phyloP scores from a whole-genome alignment of 2,329 filamentous ascomycete genomes.

The Nothophoma quercina region DNA sequence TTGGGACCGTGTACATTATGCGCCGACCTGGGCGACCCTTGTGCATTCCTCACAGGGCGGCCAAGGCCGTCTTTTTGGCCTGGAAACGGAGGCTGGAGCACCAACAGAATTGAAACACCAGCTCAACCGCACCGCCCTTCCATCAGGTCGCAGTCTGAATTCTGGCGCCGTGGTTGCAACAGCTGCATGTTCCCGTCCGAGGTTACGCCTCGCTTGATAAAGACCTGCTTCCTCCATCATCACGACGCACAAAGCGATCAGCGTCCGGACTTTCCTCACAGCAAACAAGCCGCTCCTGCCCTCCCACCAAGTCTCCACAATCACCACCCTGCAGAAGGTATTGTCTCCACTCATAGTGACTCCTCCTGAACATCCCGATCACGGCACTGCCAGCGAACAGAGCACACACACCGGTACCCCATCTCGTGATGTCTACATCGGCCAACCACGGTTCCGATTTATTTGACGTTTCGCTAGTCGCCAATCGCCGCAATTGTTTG shows the following conservation, averaged over 20 bases:
- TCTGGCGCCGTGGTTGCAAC: conserved; percentile 2
- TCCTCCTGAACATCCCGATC: conserved; percentile 2
- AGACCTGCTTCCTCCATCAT: conserved; percentile 5
- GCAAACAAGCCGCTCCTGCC: neutral
- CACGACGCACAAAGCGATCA: conserved; percentile 9
- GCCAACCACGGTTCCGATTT: conserved; percentile 5
- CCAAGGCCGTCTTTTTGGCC: conserved; percentile 4
- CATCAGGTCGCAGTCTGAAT: neutral
- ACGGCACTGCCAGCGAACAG: conserved; percentile 7
- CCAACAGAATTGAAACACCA: conserved; percentile 12
- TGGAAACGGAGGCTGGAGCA: conserved; percentile 6
- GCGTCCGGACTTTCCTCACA: conserved; percentile 8
- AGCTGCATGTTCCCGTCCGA: conserved; percentile 15
- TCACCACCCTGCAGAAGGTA: conserved; percentile 4
- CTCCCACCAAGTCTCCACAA: neutral
- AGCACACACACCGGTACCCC: conserved; percentile 6
- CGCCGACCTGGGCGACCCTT: conserved; percentile 7
- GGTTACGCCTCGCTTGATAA: conserved; percentile 12
- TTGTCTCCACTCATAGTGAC: neutral
- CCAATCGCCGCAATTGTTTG: conserved; percentile 5
- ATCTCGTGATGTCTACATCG: conserved; percentile 7
- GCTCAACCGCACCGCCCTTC: conserved; percentile 8
- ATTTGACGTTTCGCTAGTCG: conserved; percentile 13
- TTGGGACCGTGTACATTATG: conserved; percentile 7
- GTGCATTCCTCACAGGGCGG: conserved; percentile 13